Evolutionary conservation across 108 stramenopile genomes (phyloP), one percentile per base, ranked within the genome.

Genomic region (Stephanodiscus minutulus): DNA sequence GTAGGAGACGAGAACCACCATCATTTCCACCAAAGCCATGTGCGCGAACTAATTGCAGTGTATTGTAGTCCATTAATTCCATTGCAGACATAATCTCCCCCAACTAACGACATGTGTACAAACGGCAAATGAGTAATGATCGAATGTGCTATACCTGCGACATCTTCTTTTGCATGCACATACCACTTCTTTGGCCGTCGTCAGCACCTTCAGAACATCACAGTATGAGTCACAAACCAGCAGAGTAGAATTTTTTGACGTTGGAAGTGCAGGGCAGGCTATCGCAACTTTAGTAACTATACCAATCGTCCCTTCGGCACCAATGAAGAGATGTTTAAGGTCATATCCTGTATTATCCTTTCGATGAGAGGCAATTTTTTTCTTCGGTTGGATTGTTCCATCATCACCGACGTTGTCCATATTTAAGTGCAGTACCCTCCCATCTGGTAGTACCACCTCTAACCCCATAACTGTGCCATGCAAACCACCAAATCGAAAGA

Each of bases 311-410:
- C 99, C 99, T 70, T 98, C 99, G 31, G 94, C 77, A 3, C 98
- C 98, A 41, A 99, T 84, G 57, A 99, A 97, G 33, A 99, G 74
- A 54, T 99, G 97, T 75, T 92, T 92, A 9, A 98, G 66, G 62
- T 93, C 88, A 59, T 97, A 97, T 22, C 99, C 98, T 10, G 96
- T 96, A 76, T 99, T 98, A 76, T 98, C 96, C 85, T 99, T 99
- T 27, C 96, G 82, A 66, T 89, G 87, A 12, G 74, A 55, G 20
- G 69, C 59, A 27, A 62, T 47, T 11, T 18, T 15, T 1, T 17
- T n/a, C 20, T 10, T 27, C 17, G 31, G 5, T 41, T 79, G 37
- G 24, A 33, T 60, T 35, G 9, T 49, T 8, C 55, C 53, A 7
- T 33, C 11, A 22, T 65, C 41, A 28, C 50, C 56, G 28, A 27